phyloP scores from a whole-genome alignment of 441 rosid species.

The Aquilaria agallochum region DNA sequence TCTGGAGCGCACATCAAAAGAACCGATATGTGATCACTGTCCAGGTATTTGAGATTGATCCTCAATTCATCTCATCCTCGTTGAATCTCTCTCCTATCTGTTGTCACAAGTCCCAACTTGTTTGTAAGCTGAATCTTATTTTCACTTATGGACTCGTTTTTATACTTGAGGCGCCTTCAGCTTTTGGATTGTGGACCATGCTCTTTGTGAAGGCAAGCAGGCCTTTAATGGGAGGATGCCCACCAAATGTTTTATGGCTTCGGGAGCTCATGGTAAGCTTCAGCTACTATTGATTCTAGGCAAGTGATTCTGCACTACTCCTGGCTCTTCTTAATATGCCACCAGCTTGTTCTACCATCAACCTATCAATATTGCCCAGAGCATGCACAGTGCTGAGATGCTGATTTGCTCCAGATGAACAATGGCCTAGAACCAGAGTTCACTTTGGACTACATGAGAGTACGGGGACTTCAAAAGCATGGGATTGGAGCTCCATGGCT shows the following conservation, averaged over 20 bases:
- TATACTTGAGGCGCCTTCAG: conserved; percentile 9
- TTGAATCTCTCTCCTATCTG: conserved; percentile 67
- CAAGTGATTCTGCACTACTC: conserved; percentile 51
- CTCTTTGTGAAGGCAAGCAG: conserved; percentile 32
- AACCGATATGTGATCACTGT: conserved; percentile 87
- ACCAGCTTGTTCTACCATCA: conserved; percentile 28
- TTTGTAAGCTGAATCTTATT: conserved; percentile 60
- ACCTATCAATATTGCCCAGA: conserved; percentile 21
- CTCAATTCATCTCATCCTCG: conserved; percentile 35
- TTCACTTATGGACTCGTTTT: conserved; percentile 30
- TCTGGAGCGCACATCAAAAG: conserved; percentile 93
- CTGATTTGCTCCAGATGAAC: conserved; percentile 50
- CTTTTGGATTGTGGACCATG: conserved; percentile 13
- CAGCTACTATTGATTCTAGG: conserved; percentile 43
- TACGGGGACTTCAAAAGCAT: conserved; percentile 33
- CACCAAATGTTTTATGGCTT: conserved; percentile 53
- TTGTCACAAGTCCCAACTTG: conserved; percentile 51
- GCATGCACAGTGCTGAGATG: conserved; percentile 19
- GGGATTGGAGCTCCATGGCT: conserved; percentile 33
- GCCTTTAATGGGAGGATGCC: conserved; percentile 34
- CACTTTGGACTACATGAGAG: conserved; percentile 47
- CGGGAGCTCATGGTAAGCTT: conserved; percentile 51
- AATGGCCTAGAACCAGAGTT: conserved; percentile 66
- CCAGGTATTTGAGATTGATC: conserved; percentile 76
- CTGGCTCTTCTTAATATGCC: conserved; percentile 45